Evolutionary conservation across 75 land plant genomes (phyloP), one percentile per base, ranked within the genome.

Genomic region (Pinus taeda): DNA sequence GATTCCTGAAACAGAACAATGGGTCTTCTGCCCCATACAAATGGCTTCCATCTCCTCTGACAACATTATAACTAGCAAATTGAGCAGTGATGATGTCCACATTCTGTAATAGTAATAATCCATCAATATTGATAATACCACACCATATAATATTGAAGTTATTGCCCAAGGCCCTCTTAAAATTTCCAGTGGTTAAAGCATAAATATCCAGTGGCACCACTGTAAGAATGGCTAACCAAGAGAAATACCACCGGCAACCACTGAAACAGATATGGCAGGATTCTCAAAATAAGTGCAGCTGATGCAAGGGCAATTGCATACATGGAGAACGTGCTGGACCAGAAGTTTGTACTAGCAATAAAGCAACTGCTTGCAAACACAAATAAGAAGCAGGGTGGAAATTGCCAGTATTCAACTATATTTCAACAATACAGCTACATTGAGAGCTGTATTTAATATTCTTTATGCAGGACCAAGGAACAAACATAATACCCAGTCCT

Each of bases 311-410:
- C 84, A 61, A 97, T 85, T 4, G 94, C 87, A 88, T 95, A 95
- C 98, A 97, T 95, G 15, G 98, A 88, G 74, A 97, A 97, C 21
- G 92, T 93, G 77, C 98, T 97, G 45, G 99, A 98, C 85, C 93
- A 77, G 69, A 97, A 90, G 83, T 95, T 97, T 67, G 99, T 97
- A 88, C 96, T 95, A 66, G 99, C 98, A 81, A 88, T 91, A 78
- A 85, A 97, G 84, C 98, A 93, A 75, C 99, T 98, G 83, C 94
- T 95, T 21, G 98, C 86, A 65, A 97, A 82, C 83, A 96, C 95
- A 13, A 97, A 87, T 33, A 85, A 97, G 84, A 78, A 93, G 90
- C 30, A 97, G 79, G 22, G 96, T 86, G 75, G 95, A 93, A 55
- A 84, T 78, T 37, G 93, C 98, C 73, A 95, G 77, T 56, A 98